Percentiles rank a stretch among this genome's conserved stretches.
These are phyloP conservation scores for Arthonia radiata DNA, from an alignment of 495 filamentous ascomycete genomes.

Conservation along the genomic window DNA sequence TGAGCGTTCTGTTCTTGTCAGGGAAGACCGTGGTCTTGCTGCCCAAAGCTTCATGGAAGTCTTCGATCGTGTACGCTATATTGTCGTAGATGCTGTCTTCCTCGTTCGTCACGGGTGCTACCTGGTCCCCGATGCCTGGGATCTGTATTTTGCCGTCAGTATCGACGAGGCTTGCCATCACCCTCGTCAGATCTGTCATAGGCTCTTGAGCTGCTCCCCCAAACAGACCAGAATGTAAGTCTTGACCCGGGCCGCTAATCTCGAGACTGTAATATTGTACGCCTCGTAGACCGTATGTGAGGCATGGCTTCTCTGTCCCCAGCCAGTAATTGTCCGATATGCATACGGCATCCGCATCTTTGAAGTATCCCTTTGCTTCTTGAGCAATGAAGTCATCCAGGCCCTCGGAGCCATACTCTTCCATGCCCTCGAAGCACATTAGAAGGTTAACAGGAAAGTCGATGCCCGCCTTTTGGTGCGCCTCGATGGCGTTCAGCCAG, in stretches of 20 bases:
- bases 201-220: slow-evolving; percentile 89
- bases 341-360: slow-evolving; percentile 84
- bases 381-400: slow-evolving; percentile 80
- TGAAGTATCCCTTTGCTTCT: slow-evolving; percentile 76
- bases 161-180: slow-evolving; percentile 66
- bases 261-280: slow-evolving; percentile 90
- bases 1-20: slow-evolving; percentile 70
- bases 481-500: slow-evolving; percentile 95
- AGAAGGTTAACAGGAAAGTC: slow-evolving; percentile 94
- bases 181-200: slow-evolving; percentile 79
- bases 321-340: slow-evolving; percentile 99
- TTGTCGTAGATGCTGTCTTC: slow-evolving; percentile 61
- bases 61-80: slow-evolving; percentile 88
- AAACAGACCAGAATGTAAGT: slow-evolving; percentile 91
- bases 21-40: slow-evolving; percentile 62
- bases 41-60: slow-evolving; percentile 74
- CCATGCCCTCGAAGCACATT: slow-evolving; percentile 99
- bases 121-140: slow-evolving; percentile 70
- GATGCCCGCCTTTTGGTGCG: slow-evolving; percentile 78
- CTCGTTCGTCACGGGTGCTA: slow-evolving; percentile 63
- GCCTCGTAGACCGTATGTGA: slow-evolving; percentile 93
- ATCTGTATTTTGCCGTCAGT: slow-evolving; percentile 74
- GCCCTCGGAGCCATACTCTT: slow-evolving; percentile 94
- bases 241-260: slow-evolving; percentile 69
- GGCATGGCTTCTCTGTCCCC: slow-evolving; percentile 86